phyloP scores from a whole-genome alignment of 352 stramenopile genomes.

The Phytophthora multivora region DNA sequence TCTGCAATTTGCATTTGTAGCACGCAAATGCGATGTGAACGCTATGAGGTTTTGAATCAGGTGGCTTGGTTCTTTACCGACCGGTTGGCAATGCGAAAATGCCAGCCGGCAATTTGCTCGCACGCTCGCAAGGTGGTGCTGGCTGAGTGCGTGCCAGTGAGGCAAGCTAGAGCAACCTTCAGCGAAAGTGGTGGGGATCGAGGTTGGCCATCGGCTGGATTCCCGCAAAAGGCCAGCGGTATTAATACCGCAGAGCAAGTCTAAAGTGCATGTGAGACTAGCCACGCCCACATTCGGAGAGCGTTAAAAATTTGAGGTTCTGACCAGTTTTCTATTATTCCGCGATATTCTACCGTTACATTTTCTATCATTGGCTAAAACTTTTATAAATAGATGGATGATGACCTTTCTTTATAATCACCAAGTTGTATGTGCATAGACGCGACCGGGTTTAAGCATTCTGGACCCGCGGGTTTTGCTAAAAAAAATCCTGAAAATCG shows the following conservation, averaged over 20 bases:
- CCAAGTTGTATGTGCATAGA: neutral
- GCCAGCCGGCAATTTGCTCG: constrained; percentile 10
- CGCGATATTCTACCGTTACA: neutral
- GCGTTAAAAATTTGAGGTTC: neutral
- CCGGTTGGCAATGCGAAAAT: constrained; percentile 24
- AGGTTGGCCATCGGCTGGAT: neutral
- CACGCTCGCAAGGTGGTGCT: constrained; percentile 9
- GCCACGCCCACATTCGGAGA: too few relatives aligned
- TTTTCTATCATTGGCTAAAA: neutral
- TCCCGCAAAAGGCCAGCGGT: constrained; percentile 2
- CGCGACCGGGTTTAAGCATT: constrained; percentile 1
- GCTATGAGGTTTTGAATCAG: constrained; percentile 1
- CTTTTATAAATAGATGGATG: neutral
- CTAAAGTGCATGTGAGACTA: too few relatives aligned
- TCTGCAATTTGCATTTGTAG: neutral
- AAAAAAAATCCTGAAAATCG: constrained; percentile 11
- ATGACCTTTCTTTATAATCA: neutral
- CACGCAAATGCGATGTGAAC: too few relatives aligned
- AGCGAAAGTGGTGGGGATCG: constrained; percentile 7
- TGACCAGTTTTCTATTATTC: constrained; percentile 23
- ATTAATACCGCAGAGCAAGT: constrained; percentile 10
- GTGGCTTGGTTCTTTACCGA: constrained; percentile 14
- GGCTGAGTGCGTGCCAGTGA: constrained; percentile 6
- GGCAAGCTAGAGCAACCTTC: constrained; percentile 3
- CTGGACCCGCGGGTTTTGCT: constrained; percentile 1